Evolutionary conservation across 495 filamentous ascomycete species (phyloP), one percentile per base, ranked within the genome.

Genomic region (Annulohypoxylon moriforme): DNA sequence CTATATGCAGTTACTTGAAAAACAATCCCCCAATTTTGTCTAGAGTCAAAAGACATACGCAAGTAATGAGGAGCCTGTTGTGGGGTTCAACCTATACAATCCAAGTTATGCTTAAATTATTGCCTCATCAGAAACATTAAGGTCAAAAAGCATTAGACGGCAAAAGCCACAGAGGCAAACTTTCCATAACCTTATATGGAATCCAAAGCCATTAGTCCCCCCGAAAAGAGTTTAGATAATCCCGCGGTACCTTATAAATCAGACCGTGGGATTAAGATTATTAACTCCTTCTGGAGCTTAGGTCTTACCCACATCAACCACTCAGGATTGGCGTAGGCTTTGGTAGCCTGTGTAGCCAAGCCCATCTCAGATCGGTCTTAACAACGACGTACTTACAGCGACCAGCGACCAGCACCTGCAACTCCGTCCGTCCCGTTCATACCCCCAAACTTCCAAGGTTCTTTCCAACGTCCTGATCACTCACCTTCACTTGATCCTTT

Each of bases 361-460:
- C 33, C 27, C 22, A 61, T 62, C 47, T 52, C 9, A 58, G 63
- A 67, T 73, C 71, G 71, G 71, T 62, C 62, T 73, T 73, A 69
- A 73, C 46, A 63, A 16, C 59, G 22, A 46, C 25, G 13, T 58
- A 49, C 20, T 13, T 16, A 31, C 53, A 55, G 50, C 27, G 42
- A 22, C 34, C 60, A 52, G 47, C 47, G 25, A 25, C 22, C n/a
- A 16, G 40, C 29, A 33, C 50, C 13, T 11, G 27, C 22, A 24
- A 31, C 38, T 64, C 64, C 72, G 67, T 31, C 72, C 63, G 67
- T 64, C 55, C 60, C 68, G 62, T 42, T 63, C 67, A 63, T 25
- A 65, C 42, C 62, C 63, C 63, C 62, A 61, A 67, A 71, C 61
- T 55, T 62, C 63, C 62, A 61, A 67, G 66, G 55, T 55, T 62